Percentiles rank a stretch among this genome's conserved stretches.
phyloP scores from a whole-genome alignment of 2,329 filamentous ascomycete genomes.

The Zarea fungicola region DNA sequence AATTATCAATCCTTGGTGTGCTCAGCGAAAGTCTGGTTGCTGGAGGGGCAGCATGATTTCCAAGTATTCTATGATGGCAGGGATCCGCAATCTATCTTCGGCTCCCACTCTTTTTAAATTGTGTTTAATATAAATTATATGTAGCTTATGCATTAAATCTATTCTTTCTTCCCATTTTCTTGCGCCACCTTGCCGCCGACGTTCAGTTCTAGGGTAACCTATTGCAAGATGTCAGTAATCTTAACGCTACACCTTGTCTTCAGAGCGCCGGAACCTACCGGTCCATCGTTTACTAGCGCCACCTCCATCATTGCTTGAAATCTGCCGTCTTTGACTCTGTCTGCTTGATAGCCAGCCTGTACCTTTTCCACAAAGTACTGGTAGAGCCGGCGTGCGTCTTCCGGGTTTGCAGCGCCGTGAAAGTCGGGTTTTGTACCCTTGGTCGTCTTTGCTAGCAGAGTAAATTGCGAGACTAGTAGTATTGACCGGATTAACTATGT shows the following conservation, averaged over 20 bases:
- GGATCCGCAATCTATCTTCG: too few relatives aligned
- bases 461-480: conserved; percentile 84
- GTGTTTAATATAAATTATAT: neutral
- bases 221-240: neutral
- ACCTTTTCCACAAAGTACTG: conserved; percentile 77
- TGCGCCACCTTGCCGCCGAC: conserved; percentile 1
- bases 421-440: conserved; percentile 96
- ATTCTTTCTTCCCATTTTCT: neutral
- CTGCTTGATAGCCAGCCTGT: conserved; percentile 62
- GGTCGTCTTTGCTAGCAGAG: conserved; percentile 84
- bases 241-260: neutral
- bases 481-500: neutral
- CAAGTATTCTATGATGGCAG: too few relatives aligned
- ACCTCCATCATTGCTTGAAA: conserved; percentile 99
- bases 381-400: conserved; percentile 77
- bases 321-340: conserved; percentile 86
- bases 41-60: too few relatives aligned
- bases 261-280: conserved; percentile 39
- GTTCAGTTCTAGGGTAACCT: conserved; percentile 11
- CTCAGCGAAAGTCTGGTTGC: too few relatives aligned
- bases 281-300: conserved; percentile 79
- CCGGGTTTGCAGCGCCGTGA: conserved; percentile 74
- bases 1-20: too few relatives aligned
- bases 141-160: neutral
- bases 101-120: too few relatives aligned